These are phyloP conservation scores for Aspergillus chevalieri DNA, from an alignment of 2,329 filamentous ascomycete genomes.

Conservation along the genomic window DNA sequence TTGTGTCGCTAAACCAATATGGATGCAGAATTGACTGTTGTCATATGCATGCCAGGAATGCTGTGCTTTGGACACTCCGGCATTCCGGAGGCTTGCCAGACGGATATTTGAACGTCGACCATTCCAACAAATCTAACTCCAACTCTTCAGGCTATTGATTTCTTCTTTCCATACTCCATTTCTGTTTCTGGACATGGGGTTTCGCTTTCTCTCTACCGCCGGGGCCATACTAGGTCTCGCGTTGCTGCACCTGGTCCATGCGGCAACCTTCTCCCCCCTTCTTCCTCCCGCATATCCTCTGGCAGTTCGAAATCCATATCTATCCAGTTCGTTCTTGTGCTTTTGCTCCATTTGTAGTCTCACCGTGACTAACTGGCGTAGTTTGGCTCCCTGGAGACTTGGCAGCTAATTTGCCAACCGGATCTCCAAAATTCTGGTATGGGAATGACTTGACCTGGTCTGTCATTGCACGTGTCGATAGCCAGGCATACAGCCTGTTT, in stretches of 20 bases:
- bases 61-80: neutral
- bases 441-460: slow-evolving; percentile 34
- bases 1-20: neutral
- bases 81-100: neutral
- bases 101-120: neutral
- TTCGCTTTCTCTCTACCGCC: neutral
- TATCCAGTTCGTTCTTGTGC: slow-evolving; percentile 20
- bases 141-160: neutral
- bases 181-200: neutral
- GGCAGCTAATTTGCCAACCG: slow-evolving; percentile 25
- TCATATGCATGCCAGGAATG: neutral
- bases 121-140: neutral
- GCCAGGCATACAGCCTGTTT: slow-evolving; percentile 33
- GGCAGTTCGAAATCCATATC: slow-evolving; percentile 35
- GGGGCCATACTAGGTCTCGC: slow-evolving; percentile 7
- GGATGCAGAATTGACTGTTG: neutral
- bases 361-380: slow-evolving; percentile 6
- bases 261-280: slow-evolving; percentile 7
- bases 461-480: slow-evolving; percentile 34
- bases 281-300: slow-evolving; percentile 35
- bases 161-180: neutral
- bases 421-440: slow-evolving; percentile 35
- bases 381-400: slow-evolving; percentile 36
- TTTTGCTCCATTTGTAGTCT: neutral
- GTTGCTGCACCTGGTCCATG: slow-evolving; percentile 9